phyloP scores from a whole-genome alignment of 2,329 filamentous ascomycete species.

The Exophiala dermatitidis region DNA sequence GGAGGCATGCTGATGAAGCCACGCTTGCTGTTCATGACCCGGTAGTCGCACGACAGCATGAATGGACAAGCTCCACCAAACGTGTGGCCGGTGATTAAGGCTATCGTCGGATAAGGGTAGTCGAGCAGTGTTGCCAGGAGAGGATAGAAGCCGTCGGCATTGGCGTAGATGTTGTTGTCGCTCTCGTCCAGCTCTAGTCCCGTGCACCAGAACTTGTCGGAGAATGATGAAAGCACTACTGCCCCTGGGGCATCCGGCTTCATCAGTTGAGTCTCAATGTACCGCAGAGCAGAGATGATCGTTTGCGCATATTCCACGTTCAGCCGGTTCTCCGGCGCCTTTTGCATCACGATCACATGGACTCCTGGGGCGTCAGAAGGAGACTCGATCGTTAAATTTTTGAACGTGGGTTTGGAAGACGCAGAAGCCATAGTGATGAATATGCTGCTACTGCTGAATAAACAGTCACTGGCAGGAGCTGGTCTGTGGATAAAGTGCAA shows the following conservation, averaged over 20 bases:
- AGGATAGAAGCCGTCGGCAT: slow-evolving; percentile 53
- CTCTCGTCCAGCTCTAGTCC: slow-evolving; percentile 44
- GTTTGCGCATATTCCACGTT: slow-evolving; percentile 47
- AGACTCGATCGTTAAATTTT: slow-evolving; percentile 22
- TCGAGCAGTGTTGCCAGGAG: slow-evolving; percentile 45
- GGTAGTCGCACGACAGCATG: slow-evolving; percentile 43
- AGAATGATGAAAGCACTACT: slow-evolving; percentile 47
- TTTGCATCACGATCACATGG: slow-evolving; percentile 50
- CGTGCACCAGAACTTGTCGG: slow-evolving; percentile 42
- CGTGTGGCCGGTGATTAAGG: slow-evolving; percentile 44
- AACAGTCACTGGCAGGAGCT: no score
- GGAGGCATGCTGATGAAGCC: slow-evolving; percentile 48
- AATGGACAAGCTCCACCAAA: slow-evolving; percentile 46
- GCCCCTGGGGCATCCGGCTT: slow-evolving; percentile 45
- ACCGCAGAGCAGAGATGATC: slow-evolving; percentile 45
- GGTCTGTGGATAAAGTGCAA: no score
- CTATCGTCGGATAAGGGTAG: slow-evolving; percentile 44
- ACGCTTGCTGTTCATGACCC: slow-evolving; percentile 42
- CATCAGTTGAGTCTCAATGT: slow-evolving; percentile 40
- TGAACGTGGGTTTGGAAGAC: slow-evolving; percentile 22
- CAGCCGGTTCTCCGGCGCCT: slow-evolving; percentile 49
- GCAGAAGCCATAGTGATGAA: slow-evolving; percentile 4
- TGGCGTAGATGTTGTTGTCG: slow-evolving; percentile 47
- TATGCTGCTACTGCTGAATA: no score
- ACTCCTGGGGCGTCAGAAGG: slow-evolving; percentile 31